Base-by-base conservation (phyloP, 148 eudicot genomes). In the Rhododendron ferrugineum region DNA sequence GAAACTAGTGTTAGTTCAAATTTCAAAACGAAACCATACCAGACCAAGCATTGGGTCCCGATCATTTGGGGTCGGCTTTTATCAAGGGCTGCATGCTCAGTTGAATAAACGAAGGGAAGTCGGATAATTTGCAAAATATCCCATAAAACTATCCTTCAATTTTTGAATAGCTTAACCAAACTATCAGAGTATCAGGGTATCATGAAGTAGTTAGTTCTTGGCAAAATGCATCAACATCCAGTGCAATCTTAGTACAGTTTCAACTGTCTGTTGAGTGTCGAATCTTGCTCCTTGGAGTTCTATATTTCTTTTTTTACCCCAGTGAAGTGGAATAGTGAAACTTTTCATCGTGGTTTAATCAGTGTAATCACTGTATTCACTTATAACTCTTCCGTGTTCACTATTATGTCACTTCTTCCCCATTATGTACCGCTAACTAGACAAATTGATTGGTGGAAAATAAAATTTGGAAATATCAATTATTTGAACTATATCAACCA, bases 251-350 rank as follows among this genome's bases (percentile, higher is more conserved):
- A 54, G 16, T 70, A 40, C 18, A 40, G 54, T 26, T 52, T 47
- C 75, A 82, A 47, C 73, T 56, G 16, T 83, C 23, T 54, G 58
- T 54, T 6, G 0, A 54, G 58, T 73, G 70, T n/a, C 5, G 22
- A 60, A 74, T 11, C 34, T 32, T 34, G 58, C 34, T 44, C 26
- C 62, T 74, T 54, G 70, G 80, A 84, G 22, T 77, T 77, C 44
- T 58, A 14, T 50, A 20, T 50, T 46, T 42, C 18, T 6, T 14
- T 78, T n/a, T 18, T 26, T 78, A 1, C 34, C 81, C 5, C 7
- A 54, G 7, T 83, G 76, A 83, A 83, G 11, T 46, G 85, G 58
- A 70, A 44, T 16, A 68, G 7, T 26, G 40, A 56, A 72, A 83
- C 30, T 82, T 82, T 30, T 83, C 76, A 44, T 66, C 18, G 5